Evolutionary conservation across 2,329 filamentous ascomycete species (phyloP).

Genomic region (Fusarium floridanum): DNA sequence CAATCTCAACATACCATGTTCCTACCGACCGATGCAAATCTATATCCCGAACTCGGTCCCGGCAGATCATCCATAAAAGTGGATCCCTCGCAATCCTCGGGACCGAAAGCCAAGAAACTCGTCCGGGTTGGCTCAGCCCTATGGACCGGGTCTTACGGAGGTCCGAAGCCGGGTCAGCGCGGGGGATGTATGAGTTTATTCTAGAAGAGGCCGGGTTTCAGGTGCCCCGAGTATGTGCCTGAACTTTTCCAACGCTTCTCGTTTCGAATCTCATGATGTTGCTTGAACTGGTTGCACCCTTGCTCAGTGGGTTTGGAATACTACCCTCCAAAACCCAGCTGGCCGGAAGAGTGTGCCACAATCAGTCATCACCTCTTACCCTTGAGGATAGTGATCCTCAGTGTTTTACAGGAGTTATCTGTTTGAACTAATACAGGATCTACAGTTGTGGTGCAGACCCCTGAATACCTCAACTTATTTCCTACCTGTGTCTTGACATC

Average conservation of each 20-base stretch:
- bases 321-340: not conserved
- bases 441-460: not conserved
- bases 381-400: not conserved
- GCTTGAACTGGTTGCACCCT: not conserved
- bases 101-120: not conserved
- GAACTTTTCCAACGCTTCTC: not conserved
- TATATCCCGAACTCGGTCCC: not conserved
- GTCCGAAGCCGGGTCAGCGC: not conserved
- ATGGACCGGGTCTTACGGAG: not conserved
- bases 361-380: not conserved
- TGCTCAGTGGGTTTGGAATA: not conserved
- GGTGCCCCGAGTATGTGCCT: not conserved
- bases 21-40: not conserved
- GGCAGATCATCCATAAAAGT: not conserved
- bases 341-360: not conserved
- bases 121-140: not conserved
- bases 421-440: not conserved
- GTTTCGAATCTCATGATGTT: not conserved
- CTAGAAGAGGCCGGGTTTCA: not conserved
- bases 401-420: not conserved
- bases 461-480: not conserved
- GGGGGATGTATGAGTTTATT: not conserved
- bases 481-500: not conserved
- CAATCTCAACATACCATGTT: not conserved
- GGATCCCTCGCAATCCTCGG: not conserved